Base-by-base conservation (phyloP, 176 grass and related monocot species). In the Panicum miliaceum region DNA sequence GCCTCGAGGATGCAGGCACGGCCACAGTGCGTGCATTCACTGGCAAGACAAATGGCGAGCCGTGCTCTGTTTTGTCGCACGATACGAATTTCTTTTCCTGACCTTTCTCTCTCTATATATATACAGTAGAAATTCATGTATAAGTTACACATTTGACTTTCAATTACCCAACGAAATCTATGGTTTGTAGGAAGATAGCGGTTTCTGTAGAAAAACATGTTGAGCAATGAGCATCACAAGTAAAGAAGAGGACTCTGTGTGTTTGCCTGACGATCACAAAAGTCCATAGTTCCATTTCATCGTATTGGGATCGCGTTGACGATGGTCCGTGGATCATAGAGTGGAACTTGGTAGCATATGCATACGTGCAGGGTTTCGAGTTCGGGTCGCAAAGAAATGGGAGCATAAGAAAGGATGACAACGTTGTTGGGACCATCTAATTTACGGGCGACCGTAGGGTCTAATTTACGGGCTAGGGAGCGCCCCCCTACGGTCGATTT, bases 91-190 rank as follows among this genome's bases (percentile, higher is more conserved):
- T 25, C 15, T 23, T 19, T 43, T 20, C 12, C 22, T 32, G 34
- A 56, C 16, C 19, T 2, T 13, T 0, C 15, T 43, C 32, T 58
- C 36, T 64, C 2, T 7, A 56, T 70, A 13, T 68, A 10, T 84
- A 0, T 59, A 34, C 9, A 43, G 26, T 67, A 67, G 14, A 50
- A 18, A 22, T 75, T 45, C 58, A 57, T 80, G 84, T 73, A 80
- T 29, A 63, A 63, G 29, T 50, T 51, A 23, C 29, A 68, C 2
- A 34, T 53, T 80, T 81, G 62, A 19, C 18, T 56, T 66, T 7
- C 50, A 46, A 41, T 57, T 81, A 63, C 26, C 1, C 73, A 59
- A 43, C 64, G 37, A 46, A 77, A 47, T 57, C 36, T 46, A 1
- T 58, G 56, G 56, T 58, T n/a, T 58, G 22, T 58, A 58, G 56